A percentile compares a stretch with the other conserved stretches of the same genome.
These are phyloP conservation scores for Jatropha curcas DNA, from an alignment of 345 rosid genomes.

Conservation along the genomic window DNA sequence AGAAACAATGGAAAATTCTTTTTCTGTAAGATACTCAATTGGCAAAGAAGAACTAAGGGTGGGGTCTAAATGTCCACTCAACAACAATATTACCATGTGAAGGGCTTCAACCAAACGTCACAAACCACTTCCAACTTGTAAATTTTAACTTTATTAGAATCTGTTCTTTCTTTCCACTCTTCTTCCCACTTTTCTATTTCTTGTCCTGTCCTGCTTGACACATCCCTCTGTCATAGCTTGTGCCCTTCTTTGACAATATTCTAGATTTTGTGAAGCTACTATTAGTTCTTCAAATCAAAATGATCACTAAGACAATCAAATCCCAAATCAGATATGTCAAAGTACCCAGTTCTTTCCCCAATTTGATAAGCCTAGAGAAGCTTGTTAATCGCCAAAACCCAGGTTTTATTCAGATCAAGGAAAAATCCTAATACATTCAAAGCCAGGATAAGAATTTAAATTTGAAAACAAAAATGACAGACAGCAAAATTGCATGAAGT, in stretches of 20 bases:
- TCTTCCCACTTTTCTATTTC: neutral
- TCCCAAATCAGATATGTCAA: neutral
- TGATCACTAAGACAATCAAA: neutral
- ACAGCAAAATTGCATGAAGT: neutral
- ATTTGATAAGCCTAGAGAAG: no score
- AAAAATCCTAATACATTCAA: neutral
- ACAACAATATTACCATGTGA: conserved; percentile 11
- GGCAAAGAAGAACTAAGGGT: neutral
- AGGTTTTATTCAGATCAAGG: neutral
- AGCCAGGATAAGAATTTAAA: neutral
- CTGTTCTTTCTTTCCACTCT: neutral
- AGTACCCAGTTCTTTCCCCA: neutral
- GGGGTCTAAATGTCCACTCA: conserved; percentile 15
- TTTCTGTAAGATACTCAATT: neutral
- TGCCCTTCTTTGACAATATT: conserved; percentile 5
- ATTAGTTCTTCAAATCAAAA: conserved; percentile 1
- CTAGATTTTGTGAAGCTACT: neutral
- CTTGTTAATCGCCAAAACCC: neutral
- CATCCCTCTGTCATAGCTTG: neutral
- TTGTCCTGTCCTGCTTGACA: neutral
- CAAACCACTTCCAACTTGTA: conserved; percentile 18
- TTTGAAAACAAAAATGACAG: neutral
- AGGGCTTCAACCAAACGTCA: conserved; percentile 22
- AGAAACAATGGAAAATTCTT: neutral
- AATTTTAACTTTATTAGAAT: neutral